These are phyloP conservation scores for Colletotrichum horii DNA, from an alignment of 2,329 filamentous ascomycete genomes.

Conservation along the genomic window DNA sequence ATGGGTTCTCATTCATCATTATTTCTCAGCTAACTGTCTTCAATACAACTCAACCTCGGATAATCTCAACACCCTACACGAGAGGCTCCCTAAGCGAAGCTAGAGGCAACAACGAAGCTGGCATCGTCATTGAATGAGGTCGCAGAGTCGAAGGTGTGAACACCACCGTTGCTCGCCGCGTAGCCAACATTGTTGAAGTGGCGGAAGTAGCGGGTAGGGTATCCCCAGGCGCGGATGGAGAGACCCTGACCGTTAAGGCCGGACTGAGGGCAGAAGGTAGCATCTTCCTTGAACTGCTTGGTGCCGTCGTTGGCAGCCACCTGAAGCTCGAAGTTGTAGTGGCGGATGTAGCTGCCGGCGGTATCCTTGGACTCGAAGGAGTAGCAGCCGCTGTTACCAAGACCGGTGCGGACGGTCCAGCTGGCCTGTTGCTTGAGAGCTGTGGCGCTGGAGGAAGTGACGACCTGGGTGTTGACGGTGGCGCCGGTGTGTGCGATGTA, in stretches of 20 bases:
- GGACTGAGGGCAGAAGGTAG: constrained; percentile 64
- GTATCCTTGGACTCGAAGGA: constrained; percentile 67
- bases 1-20: not conserved
- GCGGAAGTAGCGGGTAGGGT: constrained; percentile 63
- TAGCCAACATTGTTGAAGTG: constrained; percentile 56
- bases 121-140: constrained; percentile 58
- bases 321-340: constrained; percentile 56
- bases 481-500: constrained; percentile 60
- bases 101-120: constrained; percentile 50
- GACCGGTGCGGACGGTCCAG: constrained; percentile 59
- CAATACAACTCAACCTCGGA: not conserved
- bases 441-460: constrained; percentile 54
- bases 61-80: accelerated
- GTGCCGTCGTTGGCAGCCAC: constrained; percentile 56
- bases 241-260: constrained; percentile 56
- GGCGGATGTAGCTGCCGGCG: constrained; percentile 63
- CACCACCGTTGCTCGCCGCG: constrained; percentile 58
- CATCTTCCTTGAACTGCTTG: constrained; percentile 64
- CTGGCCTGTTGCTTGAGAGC: constrained; percentile 56
- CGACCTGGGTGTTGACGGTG: constrained; percentile 59
- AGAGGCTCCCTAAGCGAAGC: constrained; percentile 27
- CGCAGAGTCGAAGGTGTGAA: constrained; percentile 57
- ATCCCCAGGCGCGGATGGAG: constrained; percentile 63
- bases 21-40: not conserved
- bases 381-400: constrained; percentile 61